Base-by-base conservation (phyloP, 2,329 filamentous ascomycete species). In the Gnomoniopsis smithogilvyi region DNA sequence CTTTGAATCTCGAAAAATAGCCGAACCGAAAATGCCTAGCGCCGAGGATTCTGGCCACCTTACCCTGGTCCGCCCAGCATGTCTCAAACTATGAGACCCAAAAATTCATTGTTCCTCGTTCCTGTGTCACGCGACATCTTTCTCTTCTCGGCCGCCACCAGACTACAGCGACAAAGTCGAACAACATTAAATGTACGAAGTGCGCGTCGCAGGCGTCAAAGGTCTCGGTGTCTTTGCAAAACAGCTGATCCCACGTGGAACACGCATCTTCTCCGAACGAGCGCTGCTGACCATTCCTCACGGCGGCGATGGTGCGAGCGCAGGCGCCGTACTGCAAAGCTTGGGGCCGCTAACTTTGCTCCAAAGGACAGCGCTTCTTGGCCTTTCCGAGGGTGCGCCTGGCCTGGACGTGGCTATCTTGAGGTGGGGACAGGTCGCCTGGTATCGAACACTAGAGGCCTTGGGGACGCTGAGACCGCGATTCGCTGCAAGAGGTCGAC, bases 191-290 rank as follows among this genome's bases (percentile, higher is more conserved):
- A 47, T 47, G 45, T 17, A 47, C 15, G 43, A 58, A 41, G 15
- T 47, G 15, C 56, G 43, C n/a, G 17, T 49, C 3, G 17, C 56
- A 19, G 22, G 6, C n/a, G 45, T 47, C 2, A 58, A 53, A 43
- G 56, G 56, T n/a, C 34, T 22, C 14, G 56, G 56, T 12, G 24
- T 53, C 4, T 58, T 58, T 14, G 56, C 56, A 30, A 54, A 50
- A 11, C 30, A 41, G 10, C 21, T 48, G n/a, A 58, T 58, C 24
- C 33, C 50, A 21, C 15, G 36, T 12, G 56, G 56, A 12, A 54
- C 50, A 8, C 45, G 45, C 17, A 49, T 58, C 12, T 19, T 58
- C n/a, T 33, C 36, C 17, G 56, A 54, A 26, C n/a, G 7, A 3
- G 30, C 56, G 12, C n/a, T 58, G 8, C 17, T 47, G 45, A 47